These are phyloP conservation scores for Entomortierella chlamydospora DNA, from an alignment of 192 early-diverging fungal species.

Conservation along the genomic window DNA sequence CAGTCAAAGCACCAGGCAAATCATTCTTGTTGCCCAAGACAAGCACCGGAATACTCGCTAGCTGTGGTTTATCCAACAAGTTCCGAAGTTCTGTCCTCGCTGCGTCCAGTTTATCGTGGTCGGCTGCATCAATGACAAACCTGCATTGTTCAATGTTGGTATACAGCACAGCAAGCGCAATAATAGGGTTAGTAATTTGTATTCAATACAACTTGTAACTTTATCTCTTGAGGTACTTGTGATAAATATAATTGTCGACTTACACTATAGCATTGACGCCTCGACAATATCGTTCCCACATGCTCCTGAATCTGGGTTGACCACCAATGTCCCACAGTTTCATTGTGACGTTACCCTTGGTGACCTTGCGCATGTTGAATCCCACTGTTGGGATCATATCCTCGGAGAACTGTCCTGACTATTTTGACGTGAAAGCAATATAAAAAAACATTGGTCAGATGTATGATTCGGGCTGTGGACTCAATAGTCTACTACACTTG, in stretches of 20 bases:
- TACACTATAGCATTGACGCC: constrained; percentile 99
- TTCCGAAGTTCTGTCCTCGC: constrained; percentile 92
- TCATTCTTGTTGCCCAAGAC: constrained; percentile 99
- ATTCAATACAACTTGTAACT: not conserved
- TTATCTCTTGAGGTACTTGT: not conserved
- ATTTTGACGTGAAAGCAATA: not conserved
- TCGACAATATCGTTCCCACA: constrained; percentile 92
- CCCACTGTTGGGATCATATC: constrained; percentile 98
- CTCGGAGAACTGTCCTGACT: constrained; percentile 85
- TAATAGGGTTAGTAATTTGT: not conserved
- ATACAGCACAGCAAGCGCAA: not conserved
- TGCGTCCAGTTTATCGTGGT: constrained; percentile 92
- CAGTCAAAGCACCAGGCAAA: constrained; percentile 86
- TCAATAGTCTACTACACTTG: too few relatives aligned
- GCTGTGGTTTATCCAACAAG: constrained; percentile 94
- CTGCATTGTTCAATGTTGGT: constrained; percentile 54
- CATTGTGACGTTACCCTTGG: constrained; percentile 95
- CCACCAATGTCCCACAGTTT: constrained; percentile 99
- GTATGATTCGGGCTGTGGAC: not conserved
- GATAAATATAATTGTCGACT: constrained; percentile 26
- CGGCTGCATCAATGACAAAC: constrained; percentile 97
- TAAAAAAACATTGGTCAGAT: not conserved
- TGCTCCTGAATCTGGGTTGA: constrained; percentile 93
- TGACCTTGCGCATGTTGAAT: constrained; percentile 98
- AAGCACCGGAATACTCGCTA: constrained; percentile 93